These are phyloP conservation scores for Harringtonia aguacate DNA, from an alignment of 2,329 filamentous ascomycete genomes.

Conservation along the genomic window DNA sequence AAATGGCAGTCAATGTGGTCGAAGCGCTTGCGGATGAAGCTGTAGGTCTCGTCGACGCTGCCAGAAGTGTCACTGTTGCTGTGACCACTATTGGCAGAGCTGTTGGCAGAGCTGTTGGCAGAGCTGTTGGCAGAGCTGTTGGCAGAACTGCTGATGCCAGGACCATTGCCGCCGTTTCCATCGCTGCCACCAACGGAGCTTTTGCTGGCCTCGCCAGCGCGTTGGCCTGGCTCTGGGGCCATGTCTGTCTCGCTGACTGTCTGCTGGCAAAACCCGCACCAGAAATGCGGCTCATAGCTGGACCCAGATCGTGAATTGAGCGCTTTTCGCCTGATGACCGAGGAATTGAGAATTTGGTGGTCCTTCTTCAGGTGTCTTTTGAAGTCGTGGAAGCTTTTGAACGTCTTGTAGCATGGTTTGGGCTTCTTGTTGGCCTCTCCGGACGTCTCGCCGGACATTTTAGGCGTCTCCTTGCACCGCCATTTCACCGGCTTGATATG, in stretches of 20 bases:
- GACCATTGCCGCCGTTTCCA: neutral
- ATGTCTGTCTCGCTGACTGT: slow-evolving; percentile 28
- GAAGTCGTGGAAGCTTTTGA: slow-evolving; percentile 46
- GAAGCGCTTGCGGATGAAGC: slow-evolving; percentile 30
- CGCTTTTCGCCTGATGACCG: slow-evolving; percentile 29
- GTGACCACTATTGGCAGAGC: neutral
- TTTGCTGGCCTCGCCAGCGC: neutral
- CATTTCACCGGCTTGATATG: slow-evolving; percentile 58
- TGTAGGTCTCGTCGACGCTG: slow-evolving; percentile 29
- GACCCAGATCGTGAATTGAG: slow-evolving; percentile 50
- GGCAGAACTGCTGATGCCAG: neutral
- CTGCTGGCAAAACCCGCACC: slow-evolving; percentile 73
- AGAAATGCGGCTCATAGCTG: slow-evolving; percentile 57
- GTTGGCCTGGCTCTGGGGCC: too few relatives aligned
- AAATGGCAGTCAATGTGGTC: slow-evolving; percentile 8
- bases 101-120: neutral
- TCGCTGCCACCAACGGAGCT: neutral
- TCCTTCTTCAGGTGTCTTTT: slow-evolving; percentile 44
- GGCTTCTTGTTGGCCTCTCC: neutral
- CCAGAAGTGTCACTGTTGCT: slow-evolving; percentile 18
- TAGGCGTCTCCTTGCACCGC: slow-evolving; percentile 56
- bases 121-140: neutral
- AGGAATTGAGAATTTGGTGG: slow-evolving; percentile 28
- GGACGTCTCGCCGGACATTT: neutral
- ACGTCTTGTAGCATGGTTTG: slow-evolving; percentile 13